Evolutionary conservation across 2,329 filamentous ascomycete genomes (phyloP).

Genomic region (Trichoderma sp.): DNA sequence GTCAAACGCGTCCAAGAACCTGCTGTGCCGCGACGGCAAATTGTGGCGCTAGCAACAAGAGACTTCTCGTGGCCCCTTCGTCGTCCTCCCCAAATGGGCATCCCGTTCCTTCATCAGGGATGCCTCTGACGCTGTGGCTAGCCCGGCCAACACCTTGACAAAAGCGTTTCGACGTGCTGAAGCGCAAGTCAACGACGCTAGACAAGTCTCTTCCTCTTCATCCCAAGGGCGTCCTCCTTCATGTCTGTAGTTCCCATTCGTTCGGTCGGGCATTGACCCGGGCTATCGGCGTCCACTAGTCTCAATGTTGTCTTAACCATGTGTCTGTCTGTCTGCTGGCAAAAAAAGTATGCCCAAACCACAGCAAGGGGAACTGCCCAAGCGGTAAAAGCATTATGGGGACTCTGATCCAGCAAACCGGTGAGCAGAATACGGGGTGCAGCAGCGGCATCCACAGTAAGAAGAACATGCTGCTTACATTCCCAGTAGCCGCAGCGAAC

Average conservation of each 20-base stretch:
- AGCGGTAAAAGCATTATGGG: neutral
- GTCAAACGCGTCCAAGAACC: neutral
- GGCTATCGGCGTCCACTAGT: constrained; percentile 7
- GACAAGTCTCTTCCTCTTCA: neutral
- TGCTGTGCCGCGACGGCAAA: neutral
- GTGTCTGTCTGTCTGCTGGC: neutral
- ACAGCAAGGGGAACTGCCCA: neutral
- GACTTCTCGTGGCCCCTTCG: neutral
- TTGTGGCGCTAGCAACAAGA: neutral
- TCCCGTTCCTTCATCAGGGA: neutral
- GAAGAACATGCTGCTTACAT: neutral
- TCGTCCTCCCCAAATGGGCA: neutral
- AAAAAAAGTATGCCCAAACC: neutral
- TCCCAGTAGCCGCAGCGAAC: neutral
- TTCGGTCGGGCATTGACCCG: constrained; percentile 3
- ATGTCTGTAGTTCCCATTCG: neutral
- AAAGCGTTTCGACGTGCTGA: constrained; percentile 4
- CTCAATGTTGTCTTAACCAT: neutral
- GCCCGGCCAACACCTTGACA: neutral
- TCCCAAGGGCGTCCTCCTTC: neutral
- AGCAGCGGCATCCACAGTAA: neutral
- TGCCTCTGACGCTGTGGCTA: neutral
- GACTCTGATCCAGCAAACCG: neutral
- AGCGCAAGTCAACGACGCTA: neutral
- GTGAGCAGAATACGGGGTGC: neutral